Conservation (phyloP, 768 basidiomycete genomes). For the Leucogyrophana mollusca region DNA sequence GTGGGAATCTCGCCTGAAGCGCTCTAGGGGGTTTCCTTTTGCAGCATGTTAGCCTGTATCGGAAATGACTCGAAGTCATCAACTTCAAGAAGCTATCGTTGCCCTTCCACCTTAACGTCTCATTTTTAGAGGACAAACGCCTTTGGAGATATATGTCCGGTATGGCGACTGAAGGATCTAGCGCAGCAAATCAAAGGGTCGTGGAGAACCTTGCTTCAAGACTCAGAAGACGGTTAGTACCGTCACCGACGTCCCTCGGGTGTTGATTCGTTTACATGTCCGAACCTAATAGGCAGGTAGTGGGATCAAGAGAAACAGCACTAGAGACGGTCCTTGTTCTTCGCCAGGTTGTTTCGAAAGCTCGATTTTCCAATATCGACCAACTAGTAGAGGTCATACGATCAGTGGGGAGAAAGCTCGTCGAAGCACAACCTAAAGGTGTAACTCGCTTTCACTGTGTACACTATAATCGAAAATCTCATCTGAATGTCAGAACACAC, state of each 20-base stretch:
- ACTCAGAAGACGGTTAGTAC: constrained; percentile 67
- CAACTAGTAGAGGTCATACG: constrained; percentile 81
- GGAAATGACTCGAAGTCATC: no score
- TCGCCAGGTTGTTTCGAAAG: constrained; percentile 85
- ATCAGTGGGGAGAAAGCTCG: constrained; percentile 72
- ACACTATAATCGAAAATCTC: constrained; percentile 6
- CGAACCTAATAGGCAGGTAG: constrained; percentile 65
- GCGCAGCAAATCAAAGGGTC: constrained; percentile 47
- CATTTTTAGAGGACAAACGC: no score
- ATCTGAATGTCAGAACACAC: constrained; percentile 68
- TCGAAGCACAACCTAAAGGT: constrained; percentile 97
- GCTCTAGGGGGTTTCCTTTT: no score
- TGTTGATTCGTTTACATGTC: constrained; percentile 10
- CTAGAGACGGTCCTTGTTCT: constrained; percentile 87
- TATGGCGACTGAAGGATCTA: constrained; percentile 43
- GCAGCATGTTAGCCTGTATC: no score
- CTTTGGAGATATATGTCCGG: no score
- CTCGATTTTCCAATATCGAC: constrained; percentile 83
- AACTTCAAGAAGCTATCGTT: no score
- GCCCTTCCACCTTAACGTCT: no score
- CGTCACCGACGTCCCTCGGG: background rate
- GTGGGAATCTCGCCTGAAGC: no score
- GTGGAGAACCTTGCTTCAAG: constrained; percentile 72
- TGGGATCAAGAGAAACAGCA: constrained; percentile 88
- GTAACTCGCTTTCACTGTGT: constrained; percentile 10